Base-by-base conservation (phyloP, 1,284 basidiomycete species). In the Singerocomus rubriflavus region DNA sequence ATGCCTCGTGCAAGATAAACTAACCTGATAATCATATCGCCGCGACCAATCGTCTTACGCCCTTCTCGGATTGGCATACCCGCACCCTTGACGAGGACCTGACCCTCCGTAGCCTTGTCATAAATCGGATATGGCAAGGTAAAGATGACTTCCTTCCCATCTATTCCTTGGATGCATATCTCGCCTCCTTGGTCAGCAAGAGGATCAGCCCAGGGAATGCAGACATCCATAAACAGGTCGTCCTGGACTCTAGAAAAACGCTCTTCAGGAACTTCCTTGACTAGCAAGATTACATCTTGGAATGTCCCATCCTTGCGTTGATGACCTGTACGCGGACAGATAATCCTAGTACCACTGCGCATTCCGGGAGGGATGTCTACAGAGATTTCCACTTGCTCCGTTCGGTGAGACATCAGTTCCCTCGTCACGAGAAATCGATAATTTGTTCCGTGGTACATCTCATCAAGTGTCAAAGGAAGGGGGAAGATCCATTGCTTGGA, bases 391-490 rank as follows among this genome's bases (percentile, higher is more conserved):
- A 92, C 87, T 54, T 85, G 80, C 66, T 91, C 86, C 10, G 77
- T 79, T 51, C 70, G 70, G 10, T 84, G 87, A 14, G 76, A 79
- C 32, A 80, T 66, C 51, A 85, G 66, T 51, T 80, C 80, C 50
- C 91, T 83, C 13, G 84, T 88, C 56, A 97, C 81, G 63, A 88
- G 85, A 60, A 95, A 85, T 56, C 81, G 82, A 69, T 90, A 92
- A 31, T 81, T 83, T 32, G 83, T 83, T 44, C 94, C 93, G 52
- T 75, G 79, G 74, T 89, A 93, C 43, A 97, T 76, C 57, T 97
- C 93, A 62, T 95, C 90, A 10, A 97, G 81, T 0, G 88, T 78
- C 54, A 94, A 70, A 13, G 82, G 80, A 21, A 97, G 79, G 0
- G 88, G 85, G 65, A 83, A 85, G 25, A 75, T 70, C 81, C 81